These are phyloP conservation scores for Imleria badia DNA, from an alignment of 768 basidiomycete genomes.

Conservation along the genomic window DNA sequence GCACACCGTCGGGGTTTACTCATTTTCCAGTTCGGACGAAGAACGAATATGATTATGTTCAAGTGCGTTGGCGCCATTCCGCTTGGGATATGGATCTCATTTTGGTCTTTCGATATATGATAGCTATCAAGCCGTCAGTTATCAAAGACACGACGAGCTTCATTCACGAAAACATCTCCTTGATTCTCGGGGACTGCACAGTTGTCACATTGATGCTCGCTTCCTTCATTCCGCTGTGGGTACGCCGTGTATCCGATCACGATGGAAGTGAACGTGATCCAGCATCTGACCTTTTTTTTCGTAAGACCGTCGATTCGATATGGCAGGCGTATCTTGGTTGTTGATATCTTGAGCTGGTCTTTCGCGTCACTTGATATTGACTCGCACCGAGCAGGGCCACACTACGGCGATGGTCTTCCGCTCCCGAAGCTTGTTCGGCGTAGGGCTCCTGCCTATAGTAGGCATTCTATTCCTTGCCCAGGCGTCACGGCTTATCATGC, in stretches of 20 bases:
- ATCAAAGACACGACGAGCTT: neutral
- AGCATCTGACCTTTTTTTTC: neutral
- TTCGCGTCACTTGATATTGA: neutral
- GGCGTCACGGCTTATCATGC: neutral
- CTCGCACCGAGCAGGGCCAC: neutral
- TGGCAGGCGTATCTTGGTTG: neutral
- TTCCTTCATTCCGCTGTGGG: constrained; percentile 1
- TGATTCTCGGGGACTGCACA: neutral
- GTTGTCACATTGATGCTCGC: neutral
- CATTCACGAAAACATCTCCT: neutral
- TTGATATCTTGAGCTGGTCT: neutral
- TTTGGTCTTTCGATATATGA: neutral
- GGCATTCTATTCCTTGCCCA: neutral
- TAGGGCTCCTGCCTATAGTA: neutral
- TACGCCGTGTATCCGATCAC: neutral
- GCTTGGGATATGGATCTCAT: neutral
- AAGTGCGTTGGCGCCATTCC: neutral
- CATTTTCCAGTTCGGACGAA: neutral
- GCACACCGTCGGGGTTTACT: neutral
- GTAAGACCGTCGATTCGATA: neutral
- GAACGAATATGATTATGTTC: neutral
- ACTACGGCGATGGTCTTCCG: neutral
- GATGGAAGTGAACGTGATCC: neutral
- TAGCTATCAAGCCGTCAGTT: neutral
- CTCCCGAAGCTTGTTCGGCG: neutral